phyloP scores from a whole-genome alignment of 768 basidiomycete genomes.

The Mycena epipterygia region DNA sequence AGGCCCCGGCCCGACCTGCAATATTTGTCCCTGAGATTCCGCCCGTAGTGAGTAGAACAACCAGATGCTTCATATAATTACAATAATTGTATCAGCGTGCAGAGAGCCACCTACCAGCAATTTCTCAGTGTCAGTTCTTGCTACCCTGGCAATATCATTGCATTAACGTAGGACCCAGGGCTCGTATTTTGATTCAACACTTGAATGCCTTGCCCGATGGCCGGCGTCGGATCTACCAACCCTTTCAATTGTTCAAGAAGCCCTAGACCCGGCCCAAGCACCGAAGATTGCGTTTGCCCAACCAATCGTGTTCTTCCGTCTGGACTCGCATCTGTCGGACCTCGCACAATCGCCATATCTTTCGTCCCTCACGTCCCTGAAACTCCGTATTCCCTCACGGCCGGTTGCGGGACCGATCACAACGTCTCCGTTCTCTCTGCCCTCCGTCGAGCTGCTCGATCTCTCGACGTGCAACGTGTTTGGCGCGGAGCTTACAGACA shows the following conservation, averaged over 20 bases:
- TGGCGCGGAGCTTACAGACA: constrained; percentile 64
- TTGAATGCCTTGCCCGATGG: constrained; percentile 77
- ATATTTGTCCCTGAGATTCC: constrained; percentile 77
- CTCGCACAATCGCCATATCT: constrained; percentile 63
- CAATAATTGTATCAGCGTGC: constrained; percentile 56
- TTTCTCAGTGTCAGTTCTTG: constrained; percentile 68
- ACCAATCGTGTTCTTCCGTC: constrained; percentile 87
- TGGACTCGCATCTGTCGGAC: constrained; percentile 63
- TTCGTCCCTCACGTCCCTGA: constrained; percentile 68
- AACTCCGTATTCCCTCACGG: constrained; percentile 82
- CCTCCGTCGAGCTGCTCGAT: constrained; percentile 74
- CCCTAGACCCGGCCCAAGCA: constrained; percentile 56
- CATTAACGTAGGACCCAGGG: constrained; percentile 50
- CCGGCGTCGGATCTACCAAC: constrained; percentile 57
- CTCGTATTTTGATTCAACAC: constrained; percentile 84
- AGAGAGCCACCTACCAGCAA: constrained; percentile 83
- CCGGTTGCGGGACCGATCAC: constrained; percentile 60
- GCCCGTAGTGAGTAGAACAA: constrained; percentile 78
- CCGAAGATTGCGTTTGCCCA: constrained; percentile 75
- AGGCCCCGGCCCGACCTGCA: constrained; percentile 60
- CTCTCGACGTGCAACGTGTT: constrained; percentile 77
- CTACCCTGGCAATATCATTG: not conserved
- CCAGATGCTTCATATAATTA: constrained; percentile 7
- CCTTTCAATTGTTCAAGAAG: constrained; percentile 79
- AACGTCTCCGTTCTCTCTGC: constrained; percentile 50